phyloP scores from a whole-genome alignment of 352 stramenopile genomes.

The Phytophthora melonis region DNA sequence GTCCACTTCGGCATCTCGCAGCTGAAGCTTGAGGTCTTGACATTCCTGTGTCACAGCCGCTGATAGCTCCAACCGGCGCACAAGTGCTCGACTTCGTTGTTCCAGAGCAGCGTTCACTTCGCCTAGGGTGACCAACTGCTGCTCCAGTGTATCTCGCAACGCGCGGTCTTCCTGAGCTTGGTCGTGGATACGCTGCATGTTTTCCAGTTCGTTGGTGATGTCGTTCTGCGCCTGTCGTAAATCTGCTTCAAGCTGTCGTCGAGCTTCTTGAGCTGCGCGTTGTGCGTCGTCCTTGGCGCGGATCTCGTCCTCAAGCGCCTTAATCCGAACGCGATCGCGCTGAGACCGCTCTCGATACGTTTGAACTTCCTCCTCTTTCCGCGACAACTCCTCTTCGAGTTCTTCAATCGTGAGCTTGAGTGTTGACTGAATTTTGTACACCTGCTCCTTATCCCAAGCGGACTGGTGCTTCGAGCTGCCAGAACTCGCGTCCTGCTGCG shows the following conservation, averaged over 20 bases:
- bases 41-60: conserved; percentile 56
- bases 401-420: conserved; percentile 79
- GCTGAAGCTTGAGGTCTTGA: conserved; percentile 71
- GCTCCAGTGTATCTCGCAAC: conserved; percentile 64
- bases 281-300: conserved; percentile 51
- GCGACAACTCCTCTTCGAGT: conserved; percentile 78
- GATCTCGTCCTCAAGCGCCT: conserved; percentile 65
- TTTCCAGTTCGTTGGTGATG: conserved; percentile 63
- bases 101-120: conserved; percentile 82
- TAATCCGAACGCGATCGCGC: conserved; percentile 60
- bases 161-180: conserved; percentile 61
- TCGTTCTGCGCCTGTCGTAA: conserved; percentile 66
- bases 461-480: conserved; percentile 27
- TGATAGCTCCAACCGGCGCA: conserved; percentile 69
- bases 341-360: conserved; percentile 60
- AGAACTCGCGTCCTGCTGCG: conserved; percentile 14
- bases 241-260: conserved; percentile 60
- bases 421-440: conserved; percentile 76
- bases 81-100: conserved; percentile 71
- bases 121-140: conserved; percentile 75
- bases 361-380: conserved; percentile 68
- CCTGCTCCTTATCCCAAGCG: conserved; percentile 79
- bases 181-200: conserved; percentile 53
- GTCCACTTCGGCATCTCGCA: conserved; percentile 71
- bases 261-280: conserved; percentile 37